Evolutionary conservation across 1,139 yeast genomes (phyloP), one percentile per base, ranked within the genome.

Genomic region (Sugiyamaella novakii): DNA sequence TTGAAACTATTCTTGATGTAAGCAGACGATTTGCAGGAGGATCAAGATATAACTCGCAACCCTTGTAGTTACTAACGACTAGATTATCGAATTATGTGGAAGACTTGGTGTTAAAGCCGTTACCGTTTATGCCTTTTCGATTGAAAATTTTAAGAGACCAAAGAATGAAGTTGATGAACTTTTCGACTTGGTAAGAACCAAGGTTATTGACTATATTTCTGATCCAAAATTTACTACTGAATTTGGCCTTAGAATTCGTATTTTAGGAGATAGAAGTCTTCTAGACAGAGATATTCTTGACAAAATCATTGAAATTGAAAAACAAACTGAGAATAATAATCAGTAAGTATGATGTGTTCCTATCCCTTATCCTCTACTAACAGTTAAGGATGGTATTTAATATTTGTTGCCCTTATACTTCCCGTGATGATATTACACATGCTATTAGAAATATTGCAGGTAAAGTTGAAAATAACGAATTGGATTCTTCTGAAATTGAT

Each of bases 351-450:
- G 8, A 3, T 29, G 15, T 21, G 12, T 3, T 14, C 11, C 2
- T 2, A 12, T 15, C 31, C 31, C 18, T 7, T 3, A 15, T 3
- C 19, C 33, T 10, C 15, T 14, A n/a, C 43, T 34, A 15, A 49
- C 46, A 7, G 7, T 19, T 11, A 10, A 76, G 91, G 48, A 95
- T 95, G 2, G 75, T 80, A 4, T 72, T 92, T 53, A 92, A 92
- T 65, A 88, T 92, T 39, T 91, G 98, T 67, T 88, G 92, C 67
- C 97, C 98, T 1, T 92, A 92, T 69, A 92, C 98, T 0, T 82
- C 97, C 15, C 76, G 98, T 57, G 94, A 91, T 64, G 98, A 92
- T 65, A 87, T 92, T 53, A 77, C 92, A 1, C 80, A 79, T 50
- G 79, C 94, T 27, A 78, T 91, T 46, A 74, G 76, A 54, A 62